These are phyloP conservation scores for Hortaea sp. DNA, from an alignment of 2,329 filamentous ascomycete genomes.

Conservation along the genomic window DNA sequence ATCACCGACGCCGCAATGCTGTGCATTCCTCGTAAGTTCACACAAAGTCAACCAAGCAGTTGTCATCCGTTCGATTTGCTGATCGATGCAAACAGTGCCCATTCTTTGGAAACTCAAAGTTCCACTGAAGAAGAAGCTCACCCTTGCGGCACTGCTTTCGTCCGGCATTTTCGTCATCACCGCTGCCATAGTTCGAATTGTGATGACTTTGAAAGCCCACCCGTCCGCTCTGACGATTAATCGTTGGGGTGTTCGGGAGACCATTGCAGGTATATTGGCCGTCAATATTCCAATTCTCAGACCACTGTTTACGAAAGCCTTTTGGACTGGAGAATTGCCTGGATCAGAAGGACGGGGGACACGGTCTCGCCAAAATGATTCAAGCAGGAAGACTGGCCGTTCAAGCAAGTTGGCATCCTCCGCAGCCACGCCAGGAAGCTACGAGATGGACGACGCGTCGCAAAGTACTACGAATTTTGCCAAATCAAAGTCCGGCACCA, in stretches of 20 bases:
- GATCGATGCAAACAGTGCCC: constrained; percentile 10
- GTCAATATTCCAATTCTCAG: constrained; percentile 17
- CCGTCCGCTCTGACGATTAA: constrained; percentile 27
- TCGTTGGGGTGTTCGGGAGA: constrained; percentile 30
- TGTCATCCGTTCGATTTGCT: no score
- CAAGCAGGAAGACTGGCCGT: neutral
- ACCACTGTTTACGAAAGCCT: constrained; percentile 2
- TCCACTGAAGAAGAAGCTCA: constrained; percentile 23
- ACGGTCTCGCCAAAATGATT: no score
- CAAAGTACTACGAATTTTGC: neutral
- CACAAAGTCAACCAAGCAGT: no score
- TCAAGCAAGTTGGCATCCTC: neutral
- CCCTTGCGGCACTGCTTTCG: constrained; percentile 23
- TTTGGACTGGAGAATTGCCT: constrained; percentile 1
- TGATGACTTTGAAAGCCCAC: constrained; percentile 20
- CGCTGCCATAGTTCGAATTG: constrained; percentile 25
- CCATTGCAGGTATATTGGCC: constrained; percentile 27
- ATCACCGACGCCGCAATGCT: constrained; percentile 26
- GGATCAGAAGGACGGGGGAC: neutral
- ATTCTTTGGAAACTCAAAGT: constrained; percentile 26
- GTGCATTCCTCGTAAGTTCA: constrained; percentile 14
- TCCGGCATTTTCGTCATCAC: constrained; percentile 29
- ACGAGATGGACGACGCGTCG: neutral
- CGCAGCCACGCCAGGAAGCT: neutral
- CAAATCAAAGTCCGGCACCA: neutral